These are phyloP conservation scores for Tricholomella constricta DNA, from an alignment of 768 basidiomycete genomes.

Conservation along the genomic window DNA sequence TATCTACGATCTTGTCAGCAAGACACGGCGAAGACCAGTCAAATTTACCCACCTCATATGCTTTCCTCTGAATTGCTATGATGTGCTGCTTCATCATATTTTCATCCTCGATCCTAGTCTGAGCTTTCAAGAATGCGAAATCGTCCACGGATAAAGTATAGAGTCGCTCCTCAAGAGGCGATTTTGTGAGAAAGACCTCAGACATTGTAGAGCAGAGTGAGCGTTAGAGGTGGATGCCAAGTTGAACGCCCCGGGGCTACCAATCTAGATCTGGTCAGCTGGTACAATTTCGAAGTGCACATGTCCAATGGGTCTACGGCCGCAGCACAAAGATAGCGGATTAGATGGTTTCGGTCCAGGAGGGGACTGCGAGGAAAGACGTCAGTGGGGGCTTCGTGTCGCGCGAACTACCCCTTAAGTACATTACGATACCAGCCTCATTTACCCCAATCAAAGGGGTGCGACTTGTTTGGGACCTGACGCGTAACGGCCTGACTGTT, in stretches of 20 bases:
- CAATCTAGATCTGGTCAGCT: too few relatives aligned
- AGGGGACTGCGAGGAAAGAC: not conserved
- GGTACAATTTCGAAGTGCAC: not conserved
- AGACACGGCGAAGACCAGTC: too few relatives aligned
- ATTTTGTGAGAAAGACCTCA: too few relatives aligned
- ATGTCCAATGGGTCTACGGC: not conserved
- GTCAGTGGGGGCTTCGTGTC: not conserved
- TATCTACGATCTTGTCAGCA: constrained; percentile 26
- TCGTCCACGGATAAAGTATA: constrained; percentile 25
- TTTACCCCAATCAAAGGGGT: constrained; percentile 1
- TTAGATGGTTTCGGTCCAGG: not conserved
- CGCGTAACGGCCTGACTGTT: not conserved
- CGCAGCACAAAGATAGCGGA: not conserved
- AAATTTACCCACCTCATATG: constrained; percentile 26
- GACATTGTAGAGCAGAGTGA: too few relatives aligned
- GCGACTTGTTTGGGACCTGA: constrained; percentile 1
- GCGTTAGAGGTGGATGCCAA: too few relatives aligned
- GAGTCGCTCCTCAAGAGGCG: constrained; percentile 23
- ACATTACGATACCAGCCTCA: not conserved
- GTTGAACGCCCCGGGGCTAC: too few relatives aligned
- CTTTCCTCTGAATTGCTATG: constrained; percentile 30
- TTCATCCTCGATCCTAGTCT: constrained; percentile 32
- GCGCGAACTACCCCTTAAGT: not conserved
- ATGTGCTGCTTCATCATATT: constrained; percentile 33
- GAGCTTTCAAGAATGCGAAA: constrained; percentile 27